phyloP scores from a whole-genome alignment of 1,284 basidiomycete genomes.

The Apiotrichum gamsii region DNA sequence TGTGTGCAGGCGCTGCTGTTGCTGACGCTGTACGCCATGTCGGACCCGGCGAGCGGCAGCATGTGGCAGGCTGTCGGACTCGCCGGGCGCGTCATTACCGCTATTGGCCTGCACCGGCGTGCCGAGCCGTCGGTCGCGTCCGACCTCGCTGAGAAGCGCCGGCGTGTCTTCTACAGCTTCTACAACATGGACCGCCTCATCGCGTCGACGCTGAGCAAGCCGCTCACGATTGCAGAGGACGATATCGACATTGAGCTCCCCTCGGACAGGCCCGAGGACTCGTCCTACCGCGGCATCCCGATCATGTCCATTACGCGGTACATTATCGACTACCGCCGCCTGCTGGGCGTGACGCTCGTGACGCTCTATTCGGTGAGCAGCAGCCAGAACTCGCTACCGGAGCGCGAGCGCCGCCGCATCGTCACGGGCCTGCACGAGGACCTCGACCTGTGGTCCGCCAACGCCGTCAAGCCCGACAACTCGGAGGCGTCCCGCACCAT shows the following conservation, averaged over 20 bases:
- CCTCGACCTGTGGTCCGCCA: constrained; percentile 21
- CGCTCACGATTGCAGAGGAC: constrained; percentile 26
- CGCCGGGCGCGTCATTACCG: constrained; percentile 24
- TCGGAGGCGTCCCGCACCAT: constrained; percentile 12
- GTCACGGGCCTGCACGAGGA: constrained; percentile 18
- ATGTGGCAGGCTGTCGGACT: constrained; percentile 30
- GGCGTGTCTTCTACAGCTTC: constrained; percentile 30
- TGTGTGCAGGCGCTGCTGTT: constrained; percentile 27
- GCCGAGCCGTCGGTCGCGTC: constrained; percentile 15
- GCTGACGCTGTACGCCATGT: constrained; percentile 24
- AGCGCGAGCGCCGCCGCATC: constrained; percentile 19
- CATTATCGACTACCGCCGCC: constrained; percentile 22
- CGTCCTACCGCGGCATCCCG: constrained; percentile 20
- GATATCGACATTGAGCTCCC: constrained; percentile 32
- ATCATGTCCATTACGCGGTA: constrained; percentile 14
- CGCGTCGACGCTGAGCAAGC: constrained; percentile 24
- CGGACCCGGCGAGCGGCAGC: constrained; percentile 22
- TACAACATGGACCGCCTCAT: constrained; percentile 35
- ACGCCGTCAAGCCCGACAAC: constrained; percentile 13
- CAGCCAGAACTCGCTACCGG: constrained; percentile 20
- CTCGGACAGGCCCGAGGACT: constrained; percentile 12
- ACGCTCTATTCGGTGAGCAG: constrained; percentile 26
- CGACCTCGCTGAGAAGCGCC: constrained; percentile 21
- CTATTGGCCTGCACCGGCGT: constrained; percentile 28
- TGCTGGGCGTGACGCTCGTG: constrained; percentile 22